phyloP scores from a whole-genome alignment of 257 asterid species.

The Petunia axillaris region DNA sequence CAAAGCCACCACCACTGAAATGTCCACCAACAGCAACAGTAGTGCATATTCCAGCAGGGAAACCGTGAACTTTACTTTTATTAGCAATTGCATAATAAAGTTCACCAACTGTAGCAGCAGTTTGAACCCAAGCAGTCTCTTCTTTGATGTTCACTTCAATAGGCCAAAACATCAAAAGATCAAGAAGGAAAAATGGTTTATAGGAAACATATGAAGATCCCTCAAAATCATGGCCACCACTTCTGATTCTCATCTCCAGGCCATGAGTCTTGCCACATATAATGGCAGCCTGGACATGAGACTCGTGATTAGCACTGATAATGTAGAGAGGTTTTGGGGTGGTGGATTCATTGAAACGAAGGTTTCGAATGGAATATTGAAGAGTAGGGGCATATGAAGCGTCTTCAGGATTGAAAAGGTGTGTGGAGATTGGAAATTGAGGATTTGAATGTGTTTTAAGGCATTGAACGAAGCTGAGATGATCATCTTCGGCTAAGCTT shows the following conservation, averaged over 20 bases:
- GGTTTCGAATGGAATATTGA: neutral
- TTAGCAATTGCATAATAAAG: neutral
- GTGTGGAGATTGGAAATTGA: constrained; percentile 7
- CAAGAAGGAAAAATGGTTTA: constrained; percentile 7
- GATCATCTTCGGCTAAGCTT: neutral
- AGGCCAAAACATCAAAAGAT: neutral
- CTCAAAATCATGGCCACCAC: constrained; percentile 18
- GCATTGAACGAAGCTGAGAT: constrained; percentile 15
- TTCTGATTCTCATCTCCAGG: constrained; percentile 18
- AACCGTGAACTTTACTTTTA: constrained; percentile 1
- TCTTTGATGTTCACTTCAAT: neutral
- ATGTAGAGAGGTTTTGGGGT: constrained; percentile 6
- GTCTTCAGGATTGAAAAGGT: constrained; percentile 5
- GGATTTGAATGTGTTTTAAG: neutral
- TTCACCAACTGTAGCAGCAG: neutral
- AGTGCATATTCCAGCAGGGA: constrained; percentile 16
- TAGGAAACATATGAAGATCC: neutral
- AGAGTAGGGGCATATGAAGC: neutral
- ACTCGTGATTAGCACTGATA: neutral
- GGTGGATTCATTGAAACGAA: neutral
- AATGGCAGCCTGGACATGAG: constrained; percentile 22
- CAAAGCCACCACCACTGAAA: constrained; percentile 19
- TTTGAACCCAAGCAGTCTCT: constrained; percentile 4
- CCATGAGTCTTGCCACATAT: neutral
- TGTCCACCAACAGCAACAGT: constrained; percentile 13